Evolutionary conservation across 2,329 filamentous ascomycete genomes (phyloP).

Genomic region (Plenodomus biglobosus): DNA sequence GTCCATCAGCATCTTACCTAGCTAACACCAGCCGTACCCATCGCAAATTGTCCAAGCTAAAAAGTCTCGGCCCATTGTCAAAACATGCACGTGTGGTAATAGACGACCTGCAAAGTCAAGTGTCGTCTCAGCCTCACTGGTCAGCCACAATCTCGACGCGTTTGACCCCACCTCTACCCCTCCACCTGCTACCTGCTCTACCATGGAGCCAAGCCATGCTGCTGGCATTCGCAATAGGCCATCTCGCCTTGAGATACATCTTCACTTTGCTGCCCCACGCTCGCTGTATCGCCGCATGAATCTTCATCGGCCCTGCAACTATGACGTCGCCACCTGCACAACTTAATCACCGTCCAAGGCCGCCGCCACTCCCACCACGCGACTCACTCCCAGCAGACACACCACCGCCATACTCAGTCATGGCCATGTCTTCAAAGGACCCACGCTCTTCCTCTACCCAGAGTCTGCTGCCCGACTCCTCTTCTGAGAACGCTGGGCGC

Average conservation of each 20-base stretch:
- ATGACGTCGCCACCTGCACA: constrained; percentile 22
- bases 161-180: not conserved
- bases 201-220: constrained; percentile 1
- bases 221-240: not conserved
- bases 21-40: too few species aligned
- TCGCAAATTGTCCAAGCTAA: too few species aligned
- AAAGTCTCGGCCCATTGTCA: too few species aligned
- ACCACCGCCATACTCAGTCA: constrained; percentile 21
- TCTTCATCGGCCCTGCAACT: not conserved
- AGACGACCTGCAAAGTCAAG: too few species aligned
- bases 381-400: constrained; percentile 11
- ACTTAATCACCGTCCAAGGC: constrained; percentile 18
- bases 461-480: constrained; percentile 47
- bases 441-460: constrained; percentile 51
- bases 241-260: too few species aligned
- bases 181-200: not conserved
- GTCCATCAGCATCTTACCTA: too few species aligned
- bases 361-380: constrained; percentile 41
- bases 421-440: constrained; percentile 41
- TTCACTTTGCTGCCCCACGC: too few species aligned
- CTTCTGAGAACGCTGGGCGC: constrained; percentile 35
- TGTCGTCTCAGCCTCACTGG: not conserved
- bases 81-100: too few species aligned
- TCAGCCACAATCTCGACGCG: not conserved
- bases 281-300: too few species aligned